phyloP scores from a whole-genome alignment of 495 filamentous ascomycete genomes.

The Poronia punctata region DNA sequence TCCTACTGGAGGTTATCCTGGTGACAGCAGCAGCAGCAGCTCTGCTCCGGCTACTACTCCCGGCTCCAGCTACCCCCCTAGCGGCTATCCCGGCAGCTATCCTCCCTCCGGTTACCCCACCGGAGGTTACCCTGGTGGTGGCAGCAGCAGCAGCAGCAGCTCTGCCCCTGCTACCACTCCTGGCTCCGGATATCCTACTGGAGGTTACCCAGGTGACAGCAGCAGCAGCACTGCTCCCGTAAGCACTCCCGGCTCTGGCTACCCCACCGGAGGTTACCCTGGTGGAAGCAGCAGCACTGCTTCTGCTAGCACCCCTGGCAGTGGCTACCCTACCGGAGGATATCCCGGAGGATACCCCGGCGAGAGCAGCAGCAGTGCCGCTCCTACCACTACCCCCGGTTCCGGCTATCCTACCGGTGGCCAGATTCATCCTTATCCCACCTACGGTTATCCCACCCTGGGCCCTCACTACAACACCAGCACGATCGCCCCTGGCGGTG shows the following conservation, averaged over 20 bases:
- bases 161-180: no score
- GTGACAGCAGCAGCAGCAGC: background rate
- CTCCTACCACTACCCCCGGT: background rate
- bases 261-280: no score
- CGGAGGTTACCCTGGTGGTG: background rate
- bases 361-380: background rate
- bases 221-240: background rate
- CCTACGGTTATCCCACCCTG: no score
- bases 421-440: no score
- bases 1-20: background rate
- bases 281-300: constrained; percentile 1
- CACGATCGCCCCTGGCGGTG: background rate
- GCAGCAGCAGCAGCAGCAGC: background rate
- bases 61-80: background rate
- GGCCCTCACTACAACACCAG: background rate
- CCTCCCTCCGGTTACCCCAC: background rate
- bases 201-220: background rate
- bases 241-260: background rate
- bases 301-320: constrained; percentile 1
- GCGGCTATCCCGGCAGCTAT: background rate
- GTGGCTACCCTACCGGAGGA: background rate
- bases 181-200: no score
- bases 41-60: background rate
- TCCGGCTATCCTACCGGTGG: no score
- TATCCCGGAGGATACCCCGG: constrained; percentile 2